These are phyloP conservation scores for Yarrowia galli DNA, from an alignment of 1,139 yeast species.

Conservation along the genomic window DNA sequence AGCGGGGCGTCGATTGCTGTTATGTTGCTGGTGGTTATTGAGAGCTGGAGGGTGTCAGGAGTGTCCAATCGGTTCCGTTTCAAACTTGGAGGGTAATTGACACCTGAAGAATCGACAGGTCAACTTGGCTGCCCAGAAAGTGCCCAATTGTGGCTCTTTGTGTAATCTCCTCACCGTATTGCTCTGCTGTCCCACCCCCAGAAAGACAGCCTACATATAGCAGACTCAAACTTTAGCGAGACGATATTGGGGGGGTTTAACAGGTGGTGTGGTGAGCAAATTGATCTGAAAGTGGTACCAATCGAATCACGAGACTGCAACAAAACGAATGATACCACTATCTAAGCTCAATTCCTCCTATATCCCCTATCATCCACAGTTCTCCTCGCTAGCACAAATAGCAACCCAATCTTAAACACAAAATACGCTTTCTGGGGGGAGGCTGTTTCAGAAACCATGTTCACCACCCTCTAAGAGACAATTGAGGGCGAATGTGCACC, in stretches of 20 bases:
- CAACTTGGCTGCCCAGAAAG: background rate
- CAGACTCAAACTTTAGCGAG: background rate
- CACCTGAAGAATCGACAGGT: background rate
- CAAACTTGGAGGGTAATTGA: background rate
- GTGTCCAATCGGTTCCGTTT: background rate
- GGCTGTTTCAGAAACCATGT: slow-evolving; percentile 1
- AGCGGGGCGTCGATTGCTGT: slow-evolving; percentile 4
- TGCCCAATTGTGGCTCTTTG: background rate
- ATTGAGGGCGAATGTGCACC: background rate
- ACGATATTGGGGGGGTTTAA: too few relatives aligned
- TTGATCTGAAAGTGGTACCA: too few relatives aligned
- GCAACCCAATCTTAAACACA: slow-evolving; percentile 30
- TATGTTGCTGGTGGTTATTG: background rate
- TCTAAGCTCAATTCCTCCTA: background rate
- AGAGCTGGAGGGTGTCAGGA: too few relatives aligned
- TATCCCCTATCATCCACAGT: background rate
- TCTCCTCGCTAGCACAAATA: background rate
- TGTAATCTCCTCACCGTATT: background rate
- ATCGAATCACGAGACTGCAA: too few relatives aligned
- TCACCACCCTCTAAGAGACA: background rate
- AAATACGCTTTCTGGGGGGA: slow-evolving; percentile 2
- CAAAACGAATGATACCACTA: background rate
- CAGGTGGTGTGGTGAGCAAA: too few relatives aligned
- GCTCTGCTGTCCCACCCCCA: slow-evolving; percentile 11
- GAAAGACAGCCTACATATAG: background rate